Evolutionary conservation across 176 grass and related monocot species (phyloP), one percentile per base, ranked within the genome.

Genomic region (Neostapfia colusana): DNA sequence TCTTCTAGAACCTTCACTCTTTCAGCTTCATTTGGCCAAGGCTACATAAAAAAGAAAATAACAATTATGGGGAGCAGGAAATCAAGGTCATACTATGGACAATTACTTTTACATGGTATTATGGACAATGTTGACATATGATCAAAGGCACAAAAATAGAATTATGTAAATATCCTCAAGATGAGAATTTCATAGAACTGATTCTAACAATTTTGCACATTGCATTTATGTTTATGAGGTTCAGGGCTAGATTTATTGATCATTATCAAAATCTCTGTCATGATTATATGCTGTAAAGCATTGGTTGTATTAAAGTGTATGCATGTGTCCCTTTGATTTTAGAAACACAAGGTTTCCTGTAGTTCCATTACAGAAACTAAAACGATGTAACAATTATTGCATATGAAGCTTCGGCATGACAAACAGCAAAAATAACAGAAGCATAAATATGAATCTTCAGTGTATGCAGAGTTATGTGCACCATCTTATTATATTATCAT

Each of bases 11-110:
- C 60, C 65, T 93, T 85, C 54, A 45, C 49, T 82, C 91, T 90
- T 48, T 87, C 82, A 18, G 25, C 44, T 90, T 93, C 91, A 80
- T 93, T 85, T 31, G 16, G 38, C 91, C 87, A 93, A 60, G 28
- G 50, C 91, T 93, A 73, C 1, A 72, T 77, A 26, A 45, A 50
- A 64, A 16, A 43, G 14, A 84, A 26, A 61, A 63, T 21, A 21
- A 46, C 1, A 67, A 56, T 40, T 0, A 79, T 51, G 44, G 69
- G 64, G 59, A 27, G 55, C 13, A 75, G 11, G 69, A 81, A 31
- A 63, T 59, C 61, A 34, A 67, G 70, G 18, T 16, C 28, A 74
- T 48, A 12, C 14, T 48, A 53, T 60, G 25, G 18, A 31, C 23
- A 81, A 62, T 39, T 51, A 1, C 17, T 51, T 20, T 51, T 20